Percentiles rank a stretch among this genome's conserved stretches.
These are phyloP conservation scores for Penicillium sp. DNA, from an alignment of 2,329 filamentous ascomycete species.

Conservation along the genomic window DNA sequence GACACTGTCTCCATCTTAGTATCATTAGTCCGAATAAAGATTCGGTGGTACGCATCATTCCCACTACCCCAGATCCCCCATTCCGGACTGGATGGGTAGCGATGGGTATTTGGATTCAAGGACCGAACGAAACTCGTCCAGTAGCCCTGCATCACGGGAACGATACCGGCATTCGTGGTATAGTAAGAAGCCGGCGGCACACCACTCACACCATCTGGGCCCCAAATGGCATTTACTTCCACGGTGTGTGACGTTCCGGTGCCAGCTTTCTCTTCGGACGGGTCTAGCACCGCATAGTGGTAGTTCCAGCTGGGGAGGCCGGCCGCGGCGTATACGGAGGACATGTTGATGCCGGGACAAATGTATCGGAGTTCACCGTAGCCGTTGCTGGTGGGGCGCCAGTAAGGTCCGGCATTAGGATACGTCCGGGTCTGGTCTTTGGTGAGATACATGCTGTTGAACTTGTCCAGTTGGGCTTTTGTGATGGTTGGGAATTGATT, in stretches of 20 bases:
- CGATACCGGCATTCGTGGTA: conserved; percentile 53
- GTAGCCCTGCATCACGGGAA: conserved; percentile 62
- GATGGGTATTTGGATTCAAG: conserved; percentile 60
- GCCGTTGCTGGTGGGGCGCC: conserved; percentile 54
- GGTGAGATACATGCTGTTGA: conserved; percentile 56
- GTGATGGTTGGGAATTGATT: conserved; percentile 57
- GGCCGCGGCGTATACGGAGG: conserved; percentile 37
- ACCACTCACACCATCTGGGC: conserved; percentile 52
- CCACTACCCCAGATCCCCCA: conserved; percentile 48
- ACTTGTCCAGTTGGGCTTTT: conserved; percentile 46
- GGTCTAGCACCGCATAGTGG: conserved; percentile 63
- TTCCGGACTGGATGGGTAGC: conserved; percentile 44
- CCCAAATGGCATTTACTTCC: conserved; percentile 65
- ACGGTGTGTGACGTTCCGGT: conserved; percentile 63
- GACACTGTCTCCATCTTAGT: conserved; percentile 48
- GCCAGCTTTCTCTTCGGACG: conserved; percentile 49
- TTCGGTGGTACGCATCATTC: conserved; percentile 30
- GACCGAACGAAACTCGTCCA: conserved; percentile 69
- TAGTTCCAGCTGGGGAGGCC: conserved; percentile 58
- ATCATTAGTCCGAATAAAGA: conserved; percentile 45
- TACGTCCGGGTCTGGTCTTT: conserved; percentile 44
- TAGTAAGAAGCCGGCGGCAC: conserved; percentile 54
- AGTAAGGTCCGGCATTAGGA: conserved; percentile 51
- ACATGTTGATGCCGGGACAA: conserved; percentile 59
- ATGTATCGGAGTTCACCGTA: conserved; percentile 64